Base-by-base conservation (phyloP, 139 green algal species). In the Picocystis salinarum region DNA sequence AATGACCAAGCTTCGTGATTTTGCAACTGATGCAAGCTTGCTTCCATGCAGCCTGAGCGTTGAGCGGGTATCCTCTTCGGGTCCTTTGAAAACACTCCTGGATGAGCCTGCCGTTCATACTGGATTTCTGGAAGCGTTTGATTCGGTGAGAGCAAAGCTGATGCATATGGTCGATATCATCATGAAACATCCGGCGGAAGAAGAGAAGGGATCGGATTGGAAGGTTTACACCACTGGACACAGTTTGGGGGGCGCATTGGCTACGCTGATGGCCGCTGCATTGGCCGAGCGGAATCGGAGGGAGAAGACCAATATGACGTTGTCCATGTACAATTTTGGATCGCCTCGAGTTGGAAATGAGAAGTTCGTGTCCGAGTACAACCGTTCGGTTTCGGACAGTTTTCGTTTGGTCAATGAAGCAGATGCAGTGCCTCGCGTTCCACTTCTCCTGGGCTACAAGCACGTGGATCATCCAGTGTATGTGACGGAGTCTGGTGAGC, bases 241-340 rank as follows among this genome's bases (percentile, higher is more conserved):
- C 61, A 80, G 63, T 20, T 62, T 92, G 26, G 80, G 80, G 0
- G 80, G 79, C 5, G 80, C 79, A 0, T 64, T 92, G 45, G 71
- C 72, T 10, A 88, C 75, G 6, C 59, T 92, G 9, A 73, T 66
- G 37, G 71, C 80, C 0, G 83, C 77, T 36, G 79, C 90, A 25
- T 46, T 80, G 9, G 60, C 65, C 2, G 45, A 44, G 10, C 9
- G 9, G 9, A 11, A 44, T 10, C 7, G 23, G 11, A 20, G 17
- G 5, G 7, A 45, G 37, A 6, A 7, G 6, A 13, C 30, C 9
- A 12, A 28, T 6, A 24, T 26, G 9, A 42, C 62, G 18, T 37
- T 87, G 0, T 24, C 42, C 4, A 62, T 79, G 42, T 87, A 85
- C 61, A 82, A 53, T n/a, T 91, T 67, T 58, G 79, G 79, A 28